A percentile compares a stretch with the other conserved stretches of the same genome.
Evolutionary conservation across 768 basidiomycete genomes (phyloP).

Genomic region (Pleurotus giganteus): DNA sequence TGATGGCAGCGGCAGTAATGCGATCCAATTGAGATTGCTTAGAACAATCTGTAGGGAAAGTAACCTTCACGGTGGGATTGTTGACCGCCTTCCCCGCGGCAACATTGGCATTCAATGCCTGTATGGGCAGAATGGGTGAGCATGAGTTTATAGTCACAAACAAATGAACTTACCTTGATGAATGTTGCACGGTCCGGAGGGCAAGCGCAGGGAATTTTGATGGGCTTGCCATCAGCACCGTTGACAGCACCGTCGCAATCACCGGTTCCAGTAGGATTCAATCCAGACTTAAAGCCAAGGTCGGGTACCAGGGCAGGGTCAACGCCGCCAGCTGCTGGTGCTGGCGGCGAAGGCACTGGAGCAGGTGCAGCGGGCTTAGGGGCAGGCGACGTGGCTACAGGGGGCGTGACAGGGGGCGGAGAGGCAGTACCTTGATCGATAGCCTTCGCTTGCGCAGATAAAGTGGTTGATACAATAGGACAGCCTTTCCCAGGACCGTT

Average conservation of each 20-base stretch:
- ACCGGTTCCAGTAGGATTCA: constrained; percentile 54
- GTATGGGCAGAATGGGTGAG: too few species aligned
- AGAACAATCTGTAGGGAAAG: constrained; percentile 63
- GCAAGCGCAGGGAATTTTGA: constrained; percentile 65
- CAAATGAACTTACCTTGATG: constrained; percentile 37
- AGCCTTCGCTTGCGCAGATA: constrained; percentile 33
- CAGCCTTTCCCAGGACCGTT: constrained; percentile 69
- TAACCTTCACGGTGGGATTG: constrained; percentile 56
- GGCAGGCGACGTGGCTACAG: constrained; percentile 11
- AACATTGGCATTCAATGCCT: constrained; percentile 53
- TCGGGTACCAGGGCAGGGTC: constrained; percentile 51
- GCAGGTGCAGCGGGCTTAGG: constrained; percentile 21
- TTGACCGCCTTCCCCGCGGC: constrained; percentile 62
- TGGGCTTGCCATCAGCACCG: constrained; percentile 44
- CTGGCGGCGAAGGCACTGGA: constrained; percentile 20
- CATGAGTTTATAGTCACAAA: neutral
- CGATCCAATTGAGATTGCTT: constrained; percentile 51
- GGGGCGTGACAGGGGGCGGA: constrained; percentile 2
- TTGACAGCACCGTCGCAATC: constrained; percentile 66
- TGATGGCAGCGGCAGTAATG: constrained; percentile 56
- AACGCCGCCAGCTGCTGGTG: constrained; percentile 32
- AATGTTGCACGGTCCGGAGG: constrained; percentile 56
- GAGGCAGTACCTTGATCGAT: constrained; percentile 28
- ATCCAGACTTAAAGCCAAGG: constrained; percentile 51
- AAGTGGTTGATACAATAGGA: constrained; percentile 60